Percentiles rank a stretch among this genome's conserved stretches.
Evolutionary conservation across 352 stramenopile genomes (phyloP).

Genomic region (Phytophthora aleatoria): DNA sequence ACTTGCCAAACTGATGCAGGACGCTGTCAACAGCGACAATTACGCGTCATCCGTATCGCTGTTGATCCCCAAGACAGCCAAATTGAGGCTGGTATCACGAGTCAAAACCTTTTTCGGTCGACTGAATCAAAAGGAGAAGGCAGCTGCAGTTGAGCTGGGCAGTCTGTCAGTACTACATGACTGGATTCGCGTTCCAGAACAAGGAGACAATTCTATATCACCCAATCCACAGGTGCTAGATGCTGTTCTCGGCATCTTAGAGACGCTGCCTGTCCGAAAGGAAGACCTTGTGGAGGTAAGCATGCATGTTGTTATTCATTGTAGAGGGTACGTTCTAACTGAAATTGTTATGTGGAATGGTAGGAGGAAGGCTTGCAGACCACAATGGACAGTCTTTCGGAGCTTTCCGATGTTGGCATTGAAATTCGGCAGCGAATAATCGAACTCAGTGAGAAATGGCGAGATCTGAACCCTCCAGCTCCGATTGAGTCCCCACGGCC

Average conservation of each 20-base stretch:
- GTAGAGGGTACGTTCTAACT: not conserved
- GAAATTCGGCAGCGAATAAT: slow-evolving; percentile 49
- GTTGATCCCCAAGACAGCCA: slow-evolving; percentile 78
- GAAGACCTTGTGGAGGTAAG: slow-evolving; percentile 65
- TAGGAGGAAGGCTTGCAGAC: slow-evolving; percentile 45
- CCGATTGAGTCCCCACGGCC: slow-evolving; percentile 11
- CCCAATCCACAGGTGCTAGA: slow-evolving; percentile 76
- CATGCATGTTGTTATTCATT: slow-evolving; percentile 12
- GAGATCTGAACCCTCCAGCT: slow-evolving; percentile 45
- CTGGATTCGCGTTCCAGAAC: slow-evolving; percentile 52
- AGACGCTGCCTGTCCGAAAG: slow-evolving; percentile 63
- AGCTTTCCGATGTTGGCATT: slow-evolving; percentile 34
- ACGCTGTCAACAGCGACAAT: slow-evolving; percentile 71
- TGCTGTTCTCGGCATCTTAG: slow-evolving; percentile 52
- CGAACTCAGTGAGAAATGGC: slow-evolving; percentile 46
- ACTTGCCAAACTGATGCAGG: slow-evolving; percentile 68
- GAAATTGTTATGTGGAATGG: not conserved
- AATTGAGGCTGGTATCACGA: slow-evolving; percentile 66
- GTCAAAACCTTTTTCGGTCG: slow-evolving; percentile 77
- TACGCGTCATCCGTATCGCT: slow-evolving; percentile 80
- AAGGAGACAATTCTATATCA: slow-evolving; percentile 10
- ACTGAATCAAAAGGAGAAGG: slow-evolving; percentile 59
- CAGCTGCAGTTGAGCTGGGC: slow-evolving; percentile 60
- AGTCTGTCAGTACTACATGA: slow-evolving; percentile 60
- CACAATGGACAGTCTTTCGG: slow-evolving; percentile 40